Evolutionary conservation across 1,284 basidiomycete species (phyloP).

Genomic region (Coriolopsis trogii): DNA sequence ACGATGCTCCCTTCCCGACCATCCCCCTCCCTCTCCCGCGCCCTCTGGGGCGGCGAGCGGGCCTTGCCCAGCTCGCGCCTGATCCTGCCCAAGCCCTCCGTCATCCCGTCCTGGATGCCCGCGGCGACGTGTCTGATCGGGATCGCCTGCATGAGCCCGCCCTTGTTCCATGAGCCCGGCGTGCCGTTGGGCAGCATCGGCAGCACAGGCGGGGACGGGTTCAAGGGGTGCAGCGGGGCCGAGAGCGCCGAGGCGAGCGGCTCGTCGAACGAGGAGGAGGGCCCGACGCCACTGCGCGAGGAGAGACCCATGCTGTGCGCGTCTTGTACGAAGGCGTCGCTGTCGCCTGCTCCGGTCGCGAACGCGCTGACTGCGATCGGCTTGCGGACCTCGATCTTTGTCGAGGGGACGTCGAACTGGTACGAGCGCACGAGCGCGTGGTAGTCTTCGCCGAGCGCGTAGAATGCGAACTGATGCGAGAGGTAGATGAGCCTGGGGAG

Average conservation of each 20-base stretch:
- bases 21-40: constrained; percentile 21
- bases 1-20: background rate
- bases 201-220: constrained; percentile 51
- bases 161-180: constrained; percentile 41
- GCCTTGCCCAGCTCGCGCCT: constrained; percentile 55
- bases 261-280: constrained; percentile 69
- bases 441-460: constrained; percentile 76
- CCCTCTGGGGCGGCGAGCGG: constrained; percentile 38
- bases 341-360: constrained; percentile 31
- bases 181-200: constrained; percentile 82
- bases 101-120: constrained; percentile 59
- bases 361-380: constrained; percentile 70
- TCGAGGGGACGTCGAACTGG: constrained; percentile 61
- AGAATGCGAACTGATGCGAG: constrained; percentile 81
- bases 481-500: constrained; percentile 79
- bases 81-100: constrained; percentile 55
- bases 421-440: constrained; percentile 74
- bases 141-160: constrained; percentile 54
- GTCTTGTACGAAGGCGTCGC: constrained; percentile 59
- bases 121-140: constrained; percentile 56
- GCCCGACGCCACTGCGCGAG: constrained; percentile 31
- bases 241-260: constrained; percentile 76
- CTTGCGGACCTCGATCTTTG: constrained; percentile 69
- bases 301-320: no score
- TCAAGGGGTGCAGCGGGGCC: constrained; percentile 58